Evolutionary conservation across 1,284 basidiomycete species (phyloP).

Genomic region (Exobasidium rhododendri): DNA sequence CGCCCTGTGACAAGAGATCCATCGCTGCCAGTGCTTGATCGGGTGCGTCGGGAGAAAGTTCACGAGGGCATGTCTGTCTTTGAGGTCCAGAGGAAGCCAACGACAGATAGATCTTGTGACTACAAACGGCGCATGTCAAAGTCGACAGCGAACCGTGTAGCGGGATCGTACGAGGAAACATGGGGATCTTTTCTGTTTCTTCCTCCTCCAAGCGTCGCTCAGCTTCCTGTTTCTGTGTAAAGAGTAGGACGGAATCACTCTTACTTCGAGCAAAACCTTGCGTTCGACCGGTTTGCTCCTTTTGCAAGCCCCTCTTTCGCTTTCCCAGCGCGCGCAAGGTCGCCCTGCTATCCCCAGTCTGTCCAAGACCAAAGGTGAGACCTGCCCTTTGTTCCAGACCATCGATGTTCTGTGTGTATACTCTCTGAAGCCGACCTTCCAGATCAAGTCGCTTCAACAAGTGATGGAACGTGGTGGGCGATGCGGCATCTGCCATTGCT

Average conservation of each 20-base stretch:
- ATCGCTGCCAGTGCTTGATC: constrained; percentile 34
- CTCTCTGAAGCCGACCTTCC: constrained; percentile 78
- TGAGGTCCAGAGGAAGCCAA: constrained; percentile 20
- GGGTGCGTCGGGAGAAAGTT: constrained; percentile 19
- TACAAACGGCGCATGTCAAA: constrained; percentile 78
- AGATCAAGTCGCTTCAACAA: constrained; percentile 80
- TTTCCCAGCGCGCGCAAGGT: constrained; percentile 36
- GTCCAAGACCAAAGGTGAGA: constrained; percentile 58
- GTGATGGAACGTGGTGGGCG: constrained; percentile 78
- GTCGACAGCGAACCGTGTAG: constrained; percentile 79
- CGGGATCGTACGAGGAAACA: constrained; percentile 73
- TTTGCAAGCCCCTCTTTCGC: constrained; percentile 23
- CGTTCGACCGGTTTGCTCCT: constrained; percentile 8
- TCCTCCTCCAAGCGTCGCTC: constrained; percentile 55
- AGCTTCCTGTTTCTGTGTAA: constrained; percentile 55
- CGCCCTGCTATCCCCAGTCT: constrained; percentile 29
- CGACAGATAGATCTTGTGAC: constrained; percentile 57
- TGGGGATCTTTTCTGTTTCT: constrained; percentile 20
- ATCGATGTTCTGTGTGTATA: constrained; percentile 94
- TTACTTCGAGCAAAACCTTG: constrained; percentile 3
- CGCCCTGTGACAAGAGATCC: constrained; percentile 58
- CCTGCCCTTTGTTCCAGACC: constrained; percentile 81
- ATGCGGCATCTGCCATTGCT: constrained; percentile 72
- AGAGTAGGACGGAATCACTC: constrained; percentile 40
- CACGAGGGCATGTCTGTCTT: constrained; percentile 12